Base-by-base conservation (phyloP, 2,329 filamentous ascomycete species). In the Fusarium sp. region DNA sequence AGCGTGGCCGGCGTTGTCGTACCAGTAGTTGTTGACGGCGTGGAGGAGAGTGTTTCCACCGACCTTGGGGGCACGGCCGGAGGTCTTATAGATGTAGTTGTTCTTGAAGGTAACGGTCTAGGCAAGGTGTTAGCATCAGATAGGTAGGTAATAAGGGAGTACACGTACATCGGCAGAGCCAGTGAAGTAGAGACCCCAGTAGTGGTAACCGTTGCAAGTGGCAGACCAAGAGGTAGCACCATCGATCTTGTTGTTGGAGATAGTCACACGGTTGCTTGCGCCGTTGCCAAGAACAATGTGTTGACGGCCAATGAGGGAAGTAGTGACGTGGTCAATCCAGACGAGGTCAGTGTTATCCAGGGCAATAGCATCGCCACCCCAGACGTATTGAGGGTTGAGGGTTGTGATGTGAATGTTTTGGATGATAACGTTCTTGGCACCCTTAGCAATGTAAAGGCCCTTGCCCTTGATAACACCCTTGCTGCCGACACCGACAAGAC, bases 11-110 rank as follows among this genome's bases (percentile, higher is more conserved):
- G 76, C 73, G 76, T 83, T 84, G 74, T 83, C 80, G 74, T 85
- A 81, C 79, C 81, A 88, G 83, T 87, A 87, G 82, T 89, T 89
- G 84, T 88, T 89, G 74, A 88, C 84, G 34, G 84, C 84, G 77
- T 89, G 87, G 49, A 89, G 76, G n/a, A 81, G 79, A 39, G 88
- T 82, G 52, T 86, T 86, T 76, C 85, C 85, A 34, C 80, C 82
- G 19, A 89, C 80, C 79, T 89, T 88, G 69, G 87, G 87, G 11
- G 80, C 79, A 51, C 87, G 85, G 57, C 87, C 87, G n/a, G 81
- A 84, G 52, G 83, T 86, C 79, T 87, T 81, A 81, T 88, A 84
- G 73, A 89, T 81, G 80, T 88, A 88, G 82, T 89, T 89, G 67
- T 81, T 81, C 80, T 87, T 85, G 74, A 89, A 74, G 63, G 87